phyloP scores from a whole-genome alignment of 176 grass and related monocot species.

The Pontederia paniculata region DNA sequence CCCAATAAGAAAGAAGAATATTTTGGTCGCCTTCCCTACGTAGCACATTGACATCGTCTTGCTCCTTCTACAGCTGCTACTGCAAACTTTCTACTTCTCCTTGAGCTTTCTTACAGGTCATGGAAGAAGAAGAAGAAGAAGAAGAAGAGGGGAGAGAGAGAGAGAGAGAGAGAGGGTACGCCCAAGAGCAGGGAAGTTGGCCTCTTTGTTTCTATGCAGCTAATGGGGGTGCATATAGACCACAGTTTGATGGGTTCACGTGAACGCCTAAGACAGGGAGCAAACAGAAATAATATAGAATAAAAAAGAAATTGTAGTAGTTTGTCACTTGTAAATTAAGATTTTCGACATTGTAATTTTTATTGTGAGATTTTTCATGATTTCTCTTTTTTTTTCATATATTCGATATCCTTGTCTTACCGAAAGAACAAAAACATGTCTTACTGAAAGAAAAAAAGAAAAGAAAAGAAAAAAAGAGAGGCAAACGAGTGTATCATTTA shows the following conservation, averaged over 20 bases:
- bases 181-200: neutral
- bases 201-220: neutral
- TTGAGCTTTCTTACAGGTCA: neutral
- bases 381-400: no score
- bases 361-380: no score
- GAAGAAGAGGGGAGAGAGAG: neutral
- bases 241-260: neutral
- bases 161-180: neutral
- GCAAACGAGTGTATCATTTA: no score
- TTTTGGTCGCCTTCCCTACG: conserved; percentile 88
- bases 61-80: neutral
- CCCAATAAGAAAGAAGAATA: conserved; percentile 55
- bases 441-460: no score
- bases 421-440: no score
- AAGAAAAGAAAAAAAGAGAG: no score
- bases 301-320: no score
- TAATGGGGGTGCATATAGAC: neutral
- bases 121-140: neutral
- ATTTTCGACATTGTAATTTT: no score
- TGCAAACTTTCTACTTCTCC: no score
- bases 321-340: no score
- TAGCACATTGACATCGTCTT: conserved; percentile 45
- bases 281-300: neutral
- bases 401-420: no score
- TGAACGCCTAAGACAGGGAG: neutral